Evolutionary conservation across 2,329 filamentous ascomycete species (phyloP), one percentile per base, ranked within the genome.

Genomic region (Colletotrichum sp.): DNA sequence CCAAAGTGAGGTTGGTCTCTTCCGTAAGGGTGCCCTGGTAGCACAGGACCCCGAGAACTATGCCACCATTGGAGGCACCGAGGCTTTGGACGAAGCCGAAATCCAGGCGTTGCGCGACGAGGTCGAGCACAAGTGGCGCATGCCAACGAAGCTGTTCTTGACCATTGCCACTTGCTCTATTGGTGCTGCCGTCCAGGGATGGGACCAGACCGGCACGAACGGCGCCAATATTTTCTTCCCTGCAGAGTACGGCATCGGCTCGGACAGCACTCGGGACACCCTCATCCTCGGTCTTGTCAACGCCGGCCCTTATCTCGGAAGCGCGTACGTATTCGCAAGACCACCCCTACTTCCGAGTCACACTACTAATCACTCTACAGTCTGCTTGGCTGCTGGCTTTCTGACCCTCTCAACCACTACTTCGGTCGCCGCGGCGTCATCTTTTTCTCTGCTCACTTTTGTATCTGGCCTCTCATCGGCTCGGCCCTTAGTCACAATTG

Each of bases 1-100:
- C 30, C 83, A 85, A 3, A 90, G 93, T 70, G 88, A 93, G 78
- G 84, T 91, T 5, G 84, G 86, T 5, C 81, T 93, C 18, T 87
- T 96, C 67, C 87, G 90, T 67, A 93, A 93, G 79, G 94, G 94
- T 39, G 95, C 94, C 5, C 87, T 96, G 13, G 90, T 96, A 22
- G 94, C 94, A 4, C 93, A 95, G 82, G 91, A 93, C 78, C 94
- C 94, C 0, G 85, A 86, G 10, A 87, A 88, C 34, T 94, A 86
- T 81, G 93, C 94, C 73, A 86, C 88, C 39, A 88, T 95, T 55
- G 84, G 83, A 6, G 89, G 90, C 77, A 85, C 90, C 69, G 85
- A 90, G 66, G 89, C 91, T 13, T 88, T 96, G 3, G 85, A 88
- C 70, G 88, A 92, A 18, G 86, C 87, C 1, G 93, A 94, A 80